Evolutionary conservation across 108 stramenopile species (phyloP).

Genomic region (Cyclotella baltica): DNA sequence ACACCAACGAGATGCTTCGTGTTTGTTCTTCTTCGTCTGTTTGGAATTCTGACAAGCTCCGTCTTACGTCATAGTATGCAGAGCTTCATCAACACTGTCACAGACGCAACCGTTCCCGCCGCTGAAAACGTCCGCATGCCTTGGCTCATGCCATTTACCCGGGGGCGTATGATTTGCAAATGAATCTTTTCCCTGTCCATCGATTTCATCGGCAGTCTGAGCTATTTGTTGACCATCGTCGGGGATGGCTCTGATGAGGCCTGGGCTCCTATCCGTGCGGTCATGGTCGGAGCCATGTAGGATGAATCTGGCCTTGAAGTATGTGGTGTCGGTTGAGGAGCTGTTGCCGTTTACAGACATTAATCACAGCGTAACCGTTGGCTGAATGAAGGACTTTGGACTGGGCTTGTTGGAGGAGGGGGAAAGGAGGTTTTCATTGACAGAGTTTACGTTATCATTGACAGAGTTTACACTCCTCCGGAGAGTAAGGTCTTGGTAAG

Average conservation of each 20-base stretch:
- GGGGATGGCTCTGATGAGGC: conserved; percentile 88
- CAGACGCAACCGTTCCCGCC: conserved; percentile 39
- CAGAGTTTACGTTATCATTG: too few species aligned
- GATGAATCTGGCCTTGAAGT: conserved; percentile 81
- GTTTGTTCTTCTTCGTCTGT: too few species aligned
- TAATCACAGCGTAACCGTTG: conserved; percentile 87
- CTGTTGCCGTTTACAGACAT: conserved; percentile 95
- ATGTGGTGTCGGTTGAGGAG: conserved; percentile 85
- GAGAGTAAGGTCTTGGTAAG: too few species aligned
- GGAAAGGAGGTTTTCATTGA: conserved; percentile 34
- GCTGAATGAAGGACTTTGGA: conserved; percentile 84
- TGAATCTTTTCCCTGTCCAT: conserved; percentile 68
- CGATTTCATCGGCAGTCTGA: conserved; percentile 82
- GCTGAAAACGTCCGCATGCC: conserved; percentile 52
- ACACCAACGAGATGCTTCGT: too few species aligned
- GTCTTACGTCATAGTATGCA: too few species aligned
- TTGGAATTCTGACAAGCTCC: too few species aligned
- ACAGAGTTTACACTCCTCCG: too few species aligned
- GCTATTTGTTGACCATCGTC: conserved; percentile 84
- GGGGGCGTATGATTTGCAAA: conserved; percentile 64
- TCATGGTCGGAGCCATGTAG: conserved; percentile 91
- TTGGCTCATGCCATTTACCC: conserved; percentile 70
- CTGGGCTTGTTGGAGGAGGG: conserved; percentile 50
- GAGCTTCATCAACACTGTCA: conserved; percentile 58
- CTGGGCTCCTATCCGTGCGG: conserved; percentile 91